A percentile compares a stretch with the other conserved stretches of the same genome.
Conservation (phyloP, 1,139 yeast species). For the Scheffersomyces quercinus region DNA sequence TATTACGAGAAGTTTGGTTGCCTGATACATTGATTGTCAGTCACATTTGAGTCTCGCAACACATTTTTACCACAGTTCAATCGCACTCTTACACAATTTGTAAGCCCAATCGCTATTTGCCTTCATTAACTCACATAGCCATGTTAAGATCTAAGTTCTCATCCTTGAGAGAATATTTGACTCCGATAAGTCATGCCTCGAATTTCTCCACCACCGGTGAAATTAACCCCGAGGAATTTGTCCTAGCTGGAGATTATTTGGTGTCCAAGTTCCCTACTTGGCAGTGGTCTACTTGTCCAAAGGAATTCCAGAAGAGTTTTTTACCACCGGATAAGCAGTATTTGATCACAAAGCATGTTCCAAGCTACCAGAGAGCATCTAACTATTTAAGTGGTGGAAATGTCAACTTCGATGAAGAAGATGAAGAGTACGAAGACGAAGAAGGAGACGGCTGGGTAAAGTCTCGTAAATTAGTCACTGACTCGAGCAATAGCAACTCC, state of each 20-base stretch:
- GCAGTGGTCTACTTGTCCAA: constrained; percentile 84
- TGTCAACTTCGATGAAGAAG: constrained; percentile 33
- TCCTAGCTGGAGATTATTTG: constrained; percentile 88
- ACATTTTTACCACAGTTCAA: neutral
- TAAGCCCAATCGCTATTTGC: no score
- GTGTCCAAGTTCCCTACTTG: constrained; percentile 94
- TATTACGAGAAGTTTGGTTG: neutral
- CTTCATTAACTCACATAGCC: constrained; percentile 1
- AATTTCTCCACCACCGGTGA: constrained; percentile 86
- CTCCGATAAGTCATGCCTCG: constrained; percentile 84
- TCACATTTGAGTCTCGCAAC: neutral
- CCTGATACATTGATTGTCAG: neutral
- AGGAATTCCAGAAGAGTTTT: constrained; percentile 62
- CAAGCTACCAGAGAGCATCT: constrained; percentile 75
- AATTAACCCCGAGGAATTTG: constrained; percentile 91
- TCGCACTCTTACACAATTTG: neutral
- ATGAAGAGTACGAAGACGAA: constrained; percentile 32
- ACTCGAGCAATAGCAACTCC: constrained; percentile 1
- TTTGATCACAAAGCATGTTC: constrained; percentile 85
- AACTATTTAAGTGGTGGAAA: constrained; percentile 46
- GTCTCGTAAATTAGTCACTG: constrained; percentile 6
- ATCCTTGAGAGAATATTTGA: constrained; percentile 84
- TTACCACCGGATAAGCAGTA: constrained; percentile 86
- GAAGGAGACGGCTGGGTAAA: constrained; percentile 66
- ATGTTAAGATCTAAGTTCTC: constrained; percentile 75